phyloP scores from a whole-genome alignment of 2,329 filamentous ascomycete species.

The Hypoxylon sp. region DNA sequence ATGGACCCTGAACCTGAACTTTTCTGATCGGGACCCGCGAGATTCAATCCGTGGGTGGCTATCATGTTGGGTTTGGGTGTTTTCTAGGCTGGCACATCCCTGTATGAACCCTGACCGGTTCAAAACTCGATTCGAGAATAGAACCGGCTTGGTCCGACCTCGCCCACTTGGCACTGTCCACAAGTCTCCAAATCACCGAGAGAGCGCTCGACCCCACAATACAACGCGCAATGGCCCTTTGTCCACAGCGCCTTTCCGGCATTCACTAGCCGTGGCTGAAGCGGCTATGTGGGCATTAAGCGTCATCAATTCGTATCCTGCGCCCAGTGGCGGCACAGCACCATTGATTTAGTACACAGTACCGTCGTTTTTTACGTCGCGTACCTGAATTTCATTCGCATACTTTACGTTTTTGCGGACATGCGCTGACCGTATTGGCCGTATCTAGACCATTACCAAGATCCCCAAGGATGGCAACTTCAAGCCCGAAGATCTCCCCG shows the following conservation, averaged over 20 bases:
- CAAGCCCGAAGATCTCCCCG: conserved; percentile 67
- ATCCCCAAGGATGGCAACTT: conserved; percentile 59
- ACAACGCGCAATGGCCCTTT: conserved; percentile 28
- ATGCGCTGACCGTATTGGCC: conserved; percentile 23
- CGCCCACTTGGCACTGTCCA: conserved; percentile 42
- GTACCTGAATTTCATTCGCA: conserved; percentile 4
- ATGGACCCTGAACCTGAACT: conserved; percentile 39
- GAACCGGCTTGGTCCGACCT: conserved; percentile 47
- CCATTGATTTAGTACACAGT: conserved; percentile 17
- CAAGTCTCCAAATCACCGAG: conserved; percentile 38
- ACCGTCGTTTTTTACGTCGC: conserved; percentile 10
- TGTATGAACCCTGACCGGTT: conserved; percentile 31
- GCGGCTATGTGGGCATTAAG: conserved; percentile 32
- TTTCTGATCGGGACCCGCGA: conserved; percentile 28
- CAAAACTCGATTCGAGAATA: conserved; percentile 40
- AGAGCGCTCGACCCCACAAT: conserved; percentile 31
- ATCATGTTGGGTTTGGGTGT: conserved; percentile 13
- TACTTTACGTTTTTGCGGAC: not conserved
- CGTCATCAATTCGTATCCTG: conserved; percentile 31
- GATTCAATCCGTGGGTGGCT: conserved; percentile 33
- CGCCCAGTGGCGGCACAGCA: conserved; percentile 36
- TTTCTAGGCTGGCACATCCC: conserved; percentile 37
- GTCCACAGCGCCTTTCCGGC: conserved; percentile 26
- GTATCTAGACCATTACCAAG: conserved; percentile 64
- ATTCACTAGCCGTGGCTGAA: conserved; percentile 33